Conservation (phyloP, 768 basidiomycete genomes). For the Daedaleopsis nitida region DNA sequence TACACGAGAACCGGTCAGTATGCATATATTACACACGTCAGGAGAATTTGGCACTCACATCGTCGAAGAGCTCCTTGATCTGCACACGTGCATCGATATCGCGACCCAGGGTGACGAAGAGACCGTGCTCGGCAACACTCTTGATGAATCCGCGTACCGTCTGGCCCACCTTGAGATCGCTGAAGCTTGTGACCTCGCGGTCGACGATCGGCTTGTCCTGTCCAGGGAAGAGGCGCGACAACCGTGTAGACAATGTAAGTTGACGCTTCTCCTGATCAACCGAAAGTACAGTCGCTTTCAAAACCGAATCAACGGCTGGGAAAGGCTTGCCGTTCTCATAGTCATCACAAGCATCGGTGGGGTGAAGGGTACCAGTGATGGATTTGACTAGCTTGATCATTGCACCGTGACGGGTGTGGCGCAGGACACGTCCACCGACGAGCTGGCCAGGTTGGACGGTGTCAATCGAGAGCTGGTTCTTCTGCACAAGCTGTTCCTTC, state of each 20-base stretch:
- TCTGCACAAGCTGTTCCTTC: conserved; percentile 48
- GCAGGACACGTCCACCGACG: conserved; percentile 78
- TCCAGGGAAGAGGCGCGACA: conserved; percentile 66
- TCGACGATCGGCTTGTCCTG: conserved; percentile 55
- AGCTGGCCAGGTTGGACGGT: conserved; percentile 70
- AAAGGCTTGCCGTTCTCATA: conserved; percentile 60
- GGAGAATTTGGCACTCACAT: conserved; percentile 41
- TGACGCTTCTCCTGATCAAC: conserved; percentile 69
- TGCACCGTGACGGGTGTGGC: conserved; percentile 70
- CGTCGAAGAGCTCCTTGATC: conserved; percentile 92
- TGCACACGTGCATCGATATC: conserved; percentile 90
- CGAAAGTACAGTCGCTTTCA: conserved; percentile 71
- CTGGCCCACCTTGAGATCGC: conserved; percentile 70
- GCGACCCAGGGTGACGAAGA: conserved; percentile 86
- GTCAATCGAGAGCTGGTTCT: conserved; percentile 62
- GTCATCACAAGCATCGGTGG: conserved; percentile 82
- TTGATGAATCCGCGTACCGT: conserved; percentile 89
- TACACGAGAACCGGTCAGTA: conserved; percentile 31
- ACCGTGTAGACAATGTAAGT: conserved; percentile 78
- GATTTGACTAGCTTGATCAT: conserved; percentile 73
- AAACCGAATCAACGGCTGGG: conserved; percentile 62
- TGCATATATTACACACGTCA: background rate
- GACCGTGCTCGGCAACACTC: conserved; percentile 80
- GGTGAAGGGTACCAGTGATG: conserved; percentile 77
- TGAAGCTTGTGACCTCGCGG: conserved; percentile 62